Base-by-base conservation (phyloP, 352 stramenopile genomes). In the Globisporangium cederbergense region DNA sequence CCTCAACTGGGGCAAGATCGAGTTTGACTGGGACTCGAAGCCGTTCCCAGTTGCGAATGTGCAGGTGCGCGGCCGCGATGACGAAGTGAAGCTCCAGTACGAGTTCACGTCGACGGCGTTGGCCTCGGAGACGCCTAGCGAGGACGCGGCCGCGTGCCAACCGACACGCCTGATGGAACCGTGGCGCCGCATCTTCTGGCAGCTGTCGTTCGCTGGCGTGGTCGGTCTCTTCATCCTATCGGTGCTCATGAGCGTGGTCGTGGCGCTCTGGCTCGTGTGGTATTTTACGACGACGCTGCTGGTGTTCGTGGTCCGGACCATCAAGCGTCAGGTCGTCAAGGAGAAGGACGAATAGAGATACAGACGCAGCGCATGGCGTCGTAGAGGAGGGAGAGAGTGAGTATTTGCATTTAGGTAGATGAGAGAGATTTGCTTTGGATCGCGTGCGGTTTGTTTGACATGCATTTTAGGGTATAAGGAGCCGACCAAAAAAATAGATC, bases 1-100 rank as follows among this genome's bases (percentile, higher is more conserved):
- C 49, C 69, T 97, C 28, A 98, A 98, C 73, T 97, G 95, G 84
- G 94, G 86, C n/a, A 89, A 95, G 53, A 85, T 98, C 47, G 85
- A 97, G 34, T 88, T 98, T 60, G 91, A 98, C 76, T 98, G 89
- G 88, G 62, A 84, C 2, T 60, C 51, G 56, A 62, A 76, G 63
- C 66, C 76, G 0, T 62, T 86, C 53, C 80, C 84, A 3, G 60
- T 91, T 3, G 85, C 85, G 2, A 77, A 77, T 10, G 83, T 93
- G 28, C 71, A 76, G 54, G 75, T 83, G 3, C 79, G 78, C 47
- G 82, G 82, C 46, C 70, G 72, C 10, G 85, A 93, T 64, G 72
- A 90, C 57, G 20, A 77, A 32, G 78, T 91, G 56, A 93, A 93
- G 66, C 76, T 93, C 32, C 40, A 86, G 63, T 79, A 87, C 66